phyloP scores from a whole-genome alignment of 495 filamentous ascomycete genomes.

The Trypethelium eluteriae region DNA sequence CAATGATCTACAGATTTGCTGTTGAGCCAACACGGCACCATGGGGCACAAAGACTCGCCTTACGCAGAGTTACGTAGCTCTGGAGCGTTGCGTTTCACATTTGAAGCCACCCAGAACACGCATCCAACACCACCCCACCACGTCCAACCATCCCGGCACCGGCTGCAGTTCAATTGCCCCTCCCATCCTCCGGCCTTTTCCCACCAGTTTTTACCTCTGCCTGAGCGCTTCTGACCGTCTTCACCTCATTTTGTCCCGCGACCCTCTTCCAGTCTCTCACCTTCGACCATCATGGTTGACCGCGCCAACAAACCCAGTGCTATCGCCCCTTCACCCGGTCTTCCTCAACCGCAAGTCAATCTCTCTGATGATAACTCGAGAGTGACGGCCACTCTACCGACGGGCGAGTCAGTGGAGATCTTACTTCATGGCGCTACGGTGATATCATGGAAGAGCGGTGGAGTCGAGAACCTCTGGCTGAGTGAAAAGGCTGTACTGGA shows the following conservation, averaged over 20 bases:
- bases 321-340: constrained; percentile 57
- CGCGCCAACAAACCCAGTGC: constrained; percentile 74
- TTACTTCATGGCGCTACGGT: constrained; percentile 89
- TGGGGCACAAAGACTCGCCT: neutral
- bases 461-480: constrained; percentile 81
- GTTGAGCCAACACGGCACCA: neutral
- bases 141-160: neutral
- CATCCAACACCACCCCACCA: constrained; percentile 13
- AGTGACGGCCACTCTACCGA: constrained; percentile 67
- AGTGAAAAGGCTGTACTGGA: constrained; percentile 66
- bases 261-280: constrained; percentile 1
- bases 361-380: constrained; percentile 56
- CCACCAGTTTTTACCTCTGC: neutral
- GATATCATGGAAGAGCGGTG: constrained; percentile 81
- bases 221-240: neutral
- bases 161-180: constrained; percentile 1
- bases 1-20: neutral
- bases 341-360: constrained; percentile 60
- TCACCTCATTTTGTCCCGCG: neutral
- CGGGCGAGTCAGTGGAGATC: constrained; percentile 76
- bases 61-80: constrained; percentile 10
- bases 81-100: constrained; percentile 9
- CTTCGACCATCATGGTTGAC: constrained; percentile 47
- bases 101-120: constrained; percentile 4
- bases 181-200: neutral